Conservation (phyloP, 106 monocot genomes). For the Dioscorea zingiberensis region DNA sequence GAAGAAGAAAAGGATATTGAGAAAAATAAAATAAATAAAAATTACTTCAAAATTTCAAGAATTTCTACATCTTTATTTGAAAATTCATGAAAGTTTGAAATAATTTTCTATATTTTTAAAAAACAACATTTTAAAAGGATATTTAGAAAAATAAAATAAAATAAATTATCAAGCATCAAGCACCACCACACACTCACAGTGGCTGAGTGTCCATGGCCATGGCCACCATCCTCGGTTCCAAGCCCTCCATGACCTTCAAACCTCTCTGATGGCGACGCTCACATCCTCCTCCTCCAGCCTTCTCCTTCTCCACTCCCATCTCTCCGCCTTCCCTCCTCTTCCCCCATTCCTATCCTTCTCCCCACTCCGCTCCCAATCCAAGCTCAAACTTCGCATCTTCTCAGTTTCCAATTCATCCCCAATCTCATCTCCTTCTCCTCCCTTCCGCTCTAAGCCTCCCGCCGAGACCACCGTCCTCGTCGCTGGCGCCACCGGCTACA, state of each 20-base stretch:
- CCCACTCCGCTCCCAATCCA: neutral
- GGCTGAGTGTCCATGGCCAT: neutral
- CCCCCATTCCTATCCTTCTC: neutral
- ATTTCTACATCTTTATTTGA: no score
- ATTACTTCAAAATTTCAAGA: no score
- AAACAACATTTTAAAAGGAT: no score
- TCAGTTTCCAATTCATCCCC: neutral
- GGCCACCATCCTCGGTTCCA: neutral
- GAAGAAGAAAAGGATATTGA: no score
- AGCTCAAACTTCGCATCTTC: constrained; percentile 4
- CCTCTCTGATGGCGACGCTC: neutral
- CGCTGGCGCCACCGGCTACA: constrained; percentile 86
- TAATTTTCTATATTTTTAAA: no score
- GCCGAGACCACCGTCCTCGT: constrained; percentile 53
- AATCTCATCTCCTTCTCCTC: constrained; percentile 3
- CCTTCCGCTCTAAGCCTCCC: constrained; percentile 36
- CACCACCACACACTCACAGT: no score
- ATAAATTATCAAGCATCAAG: no score
- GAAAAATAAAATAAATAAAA: no score
- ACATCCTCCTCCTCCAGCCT: constrained; percentile 1
- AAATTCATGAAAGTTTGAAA: no score
- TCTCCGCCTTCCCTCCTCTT: neutral
- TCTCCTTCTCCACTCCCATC: neutral
- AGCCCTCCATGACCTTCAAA: neutral
- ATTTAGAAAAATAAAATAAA: no score